Conservation (phyloP, 495 filamentous ascomycete species). For the Penicillium angulare region DNA sequence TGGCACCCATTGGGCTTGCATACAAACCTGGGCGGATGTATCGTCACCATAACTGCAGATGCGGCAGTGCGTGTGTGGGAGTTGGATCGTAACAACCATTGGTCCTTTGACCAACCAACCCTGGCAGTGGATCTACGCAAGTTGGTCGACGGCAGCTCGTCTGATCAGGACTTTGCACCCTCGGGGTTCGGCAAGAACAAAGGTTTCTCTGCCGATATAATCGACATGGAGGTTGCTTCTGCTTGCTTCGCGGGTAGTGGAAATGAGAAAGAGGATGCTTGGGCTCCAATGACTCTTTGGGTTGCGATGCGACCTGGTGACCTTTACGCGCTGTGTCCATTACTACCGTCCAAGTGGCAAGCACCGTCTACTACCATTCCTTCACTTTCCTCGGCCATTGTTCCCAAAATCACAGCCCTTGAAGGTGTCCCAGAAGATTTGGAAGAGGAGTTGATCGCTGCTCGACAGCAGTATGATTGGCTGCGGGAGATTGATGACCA, state of each 20-base stretch:
- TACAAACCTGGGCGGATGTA: conserved; percentile 52
- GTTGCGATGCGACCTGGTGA: conserved; percentile 85
- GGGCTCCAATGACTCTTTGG: conserved; percentile 92
- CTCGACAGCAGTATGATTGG: conserved; percentile 76
- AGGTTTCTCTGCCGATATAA: conserved; percentile 76
- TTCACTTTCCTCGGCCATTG: conserved; percentile 70
- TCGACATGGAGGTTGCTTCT: conserved; percentile 85
- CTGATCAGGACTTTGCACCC: conserved; percentile 73
- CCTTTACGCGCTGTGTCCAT: conserved; percentile 85
- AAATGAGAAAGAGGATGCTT: conserved; percentile 64
- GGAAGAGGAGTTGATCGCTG: conserved; percentile 46
- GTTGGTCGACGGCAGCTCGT: conserved; percentile 71
- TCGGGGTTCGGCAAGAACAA: conserved; percentile 68
- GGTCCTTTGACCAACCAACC: conserved; percentile 79
- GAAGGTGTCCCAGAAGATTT: conserved; percentile 58
- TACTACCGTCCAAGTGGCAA: conserved; percentile 79
- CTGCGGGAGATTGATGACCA: conserved; percentile 77
- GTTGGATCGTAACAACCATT: conserved; percentile 70
- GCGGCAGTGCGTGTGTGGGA: conserved; percentile 88
- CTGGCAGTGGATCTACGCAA: conserved; percentile 80
- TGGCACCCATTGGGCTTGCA: conserved; percentile 86
- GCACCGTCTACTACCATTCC: conserved; percentile 73
- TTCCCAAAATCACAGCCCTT: conserved; percentile 60
- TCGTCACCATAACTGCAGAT: conserved; percentile 83
- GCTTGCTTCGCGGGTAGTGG: conserved; percentile 77